These are phyloP conservation scores for Cutaneotrichosporon cyanovorans DNA, from an alignment of 1,284 basidiomycete genomes.

Conservation along the genomic window DNA sequence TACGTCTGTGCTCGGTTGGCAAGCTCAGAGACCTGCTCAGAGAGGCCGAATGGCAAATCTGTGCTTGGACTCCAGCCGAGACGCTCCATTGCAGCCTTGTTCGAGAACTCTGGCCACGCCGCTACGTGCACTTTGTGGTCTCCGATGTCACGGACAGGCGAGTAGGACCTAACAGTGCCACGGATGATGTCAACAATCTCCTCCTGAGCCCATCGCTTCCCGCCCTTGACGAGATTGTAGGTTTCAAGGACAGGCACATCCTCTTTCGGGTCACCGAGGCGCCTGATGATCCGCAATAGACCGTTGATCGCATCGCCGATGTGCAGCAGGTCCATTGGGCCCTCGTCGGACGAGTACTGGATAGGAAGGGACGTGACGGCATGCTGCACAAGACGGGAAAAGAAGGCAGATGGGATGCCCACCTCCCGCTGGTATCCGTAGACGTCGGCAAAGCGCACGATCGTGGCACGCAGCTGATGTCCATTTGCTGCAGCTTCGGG, in stretches of 20 bases:
- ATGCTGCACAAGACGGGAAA: conserved; percentile 33
- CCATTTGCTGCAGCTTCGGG: not conserved
- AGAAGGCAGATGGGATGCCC: conserved; percentile 31
- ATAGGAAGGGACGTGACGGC: conserved; percentile 36
- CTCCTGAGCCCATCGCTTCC: conserved; percentile 24
- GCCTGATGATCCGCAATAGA: conserved; percentile 17
- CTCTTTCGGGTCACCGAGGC: not conserved
- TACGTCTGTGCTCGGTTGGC: too few species aligned
- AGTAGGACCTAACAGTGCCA: conserved; percentile 26
- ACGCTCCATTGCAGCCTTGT: conserved; percentile 7
- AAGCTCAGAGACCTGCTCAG: too few species aligned
- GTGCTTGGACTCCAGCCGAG: conserved; percentile 27
- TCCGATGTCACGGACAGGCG: conserved; percentile 37
- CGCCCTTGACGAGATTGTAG: conserved; percentile 40
- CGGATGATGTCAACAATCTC: conserved; percentile 37
- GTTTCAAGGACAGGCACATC: conserved; percentile 8
- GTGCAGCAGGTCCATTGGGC: conserved; percentile 34
- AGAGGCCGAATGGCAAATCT: conserved; percentile 23
- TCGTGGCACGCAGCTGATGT: conserved; percentile 11
- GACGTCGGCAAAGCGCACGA: conserved; percentile 37
- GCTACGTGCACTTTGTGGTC: conserved; percentile 12
- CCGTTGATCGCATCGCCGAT: conserved; percentile 36
- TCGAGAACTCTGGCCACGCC: conserved; percentile 13
- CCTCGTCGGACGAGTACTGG: conserved; percentile 34
- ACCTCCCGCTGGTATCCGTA: conserved; percentile 32